These are phyloP conservation scores for Epichloe sp. DNA, from an alignment of 2,329 filamentous ascomycete species.

Conservation along the genomic window DNA sequence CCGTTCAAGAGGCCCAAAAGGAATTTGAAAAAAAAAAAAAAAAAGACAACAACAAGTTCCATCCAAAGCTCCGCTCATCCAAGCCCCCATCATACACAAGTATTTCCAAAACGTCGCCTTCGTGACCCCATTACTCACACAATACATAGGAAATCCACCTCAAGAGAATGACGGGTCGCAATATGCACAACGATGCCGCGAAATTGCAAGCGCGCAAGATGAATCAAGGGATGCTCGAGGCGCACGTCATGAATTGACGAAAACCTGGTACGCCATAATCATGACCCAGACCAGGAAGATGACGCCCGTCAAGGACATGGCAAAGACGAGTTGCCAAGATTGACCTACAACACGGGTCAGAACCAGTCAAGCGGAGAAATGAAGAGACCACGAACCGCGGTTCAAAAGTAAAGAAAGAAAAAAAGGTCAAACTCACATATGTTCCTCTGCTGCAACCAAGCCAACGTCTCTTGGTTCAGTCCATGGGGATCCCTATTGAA, in stretches of 20 bases:
- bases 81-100: not conserved
- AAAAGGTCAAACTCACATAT: slow-evolving; percentile 38
- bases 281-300: slow-evolving; percentile 56
- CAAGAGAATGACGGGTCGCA: not conserved
- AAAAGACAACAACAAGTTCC: not conserved
- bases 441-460: slow-evolving; percentile 49
- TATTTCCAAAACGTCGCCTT: not conserved
- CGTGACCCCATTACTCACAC: not conserved
- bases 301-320: slow-evolving; percentile 45
- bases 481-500: slow-evolving; percentile 37
- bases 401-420: not conserved
- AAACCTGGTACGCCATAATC: slow-evolving; percentile 54
- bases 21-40: not conserved
- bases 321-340: slow-evolving; percentile 52
- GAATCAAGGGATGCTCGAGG: not conserved
- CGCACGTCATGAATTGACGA: slow-evolving; percentile 26
- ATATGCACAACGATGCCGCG: no score
- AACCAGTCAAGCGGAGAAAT: not conserved
- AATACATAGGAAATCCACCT: not conserved
- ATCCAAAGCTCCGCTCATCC: not conserved
- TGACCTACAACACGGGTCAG: slow-evolving; percentile 30
- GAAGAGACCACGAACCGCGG: not conserved
- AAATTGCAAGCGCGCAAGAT: no score
- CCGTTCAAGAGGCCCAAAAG: not conserved
- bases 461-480: slow-evolving; percentile 40